Conservation (phyloP, 768 basidiomycete genomes). For the Pleurotus pulmonarius region DNA sequence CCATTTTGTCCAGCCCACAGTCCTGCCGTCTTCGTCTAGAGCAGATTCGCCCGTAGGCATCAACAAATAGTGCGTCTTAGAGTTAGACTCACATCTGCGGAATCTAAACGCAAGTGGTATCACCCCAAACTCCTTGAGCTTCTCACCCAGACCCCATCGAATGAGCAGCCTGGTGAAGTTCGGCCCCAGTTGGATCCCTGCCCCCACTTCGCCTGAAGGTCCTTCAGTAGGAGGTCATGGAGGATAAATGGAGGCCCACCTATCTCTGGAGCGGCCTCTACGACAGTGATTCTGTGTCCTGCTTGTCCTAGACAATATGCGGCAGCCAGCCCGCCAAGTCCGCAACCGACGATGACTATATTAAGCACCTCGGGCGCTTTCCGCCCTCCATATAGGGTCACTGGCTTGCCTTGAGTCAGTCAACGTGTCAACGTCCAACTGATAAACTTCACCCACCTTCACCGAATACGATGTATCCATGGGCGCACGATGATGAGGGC, state of each 20-base stretch:
- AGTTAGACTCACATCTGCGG: constrained; percentile 32
- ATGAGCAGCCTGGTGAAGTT: constrained; percentile 43
- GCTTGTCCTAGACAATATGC: constrained; percentile 41
- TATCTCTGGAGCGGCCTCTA: constrained; percentile 35
- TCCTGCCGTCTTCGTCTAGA: constrained; percentile 26
- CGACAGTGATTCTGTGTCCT: constrained; percentile 45
- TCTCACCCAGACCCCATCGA: constrained; percentile 46
- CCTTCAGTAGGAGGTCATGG: not conserved
- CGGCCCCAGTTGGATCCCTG: constrained; percentile 44
- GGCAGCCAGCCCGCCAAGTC: constrained; percentile 45
- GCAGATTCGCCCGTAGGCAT: not conserved
- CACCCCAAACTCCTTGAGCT: constrained; percentile 33
- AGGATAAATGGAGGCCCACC: not conserved
- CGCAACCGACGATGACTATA: constrained; percentile 46
- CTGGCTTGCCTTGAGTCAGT: not conserved
- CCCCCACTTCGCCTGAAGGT: constrained; percentile 36
- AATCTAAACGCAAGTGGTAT: constrained; percentile 35
- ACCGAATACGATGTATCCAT: not conserved
- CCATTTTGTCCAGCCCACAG: constrained; percentile 18
- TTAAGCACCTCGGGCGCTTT: constrained; percentile 11
- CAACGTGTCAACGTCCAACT: not conserved
- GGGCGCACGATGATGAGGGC: no score
- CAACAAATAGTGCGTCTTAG: not conserved
- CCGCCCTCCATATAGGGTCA: constrained; percentile 4
- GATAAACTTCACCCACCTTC: not conserved